Percentiles rank a stretch among this genome's conserved stretches.
Evolutionary conservation across 2,329 filamentous ascomycete species (phyloP).

Genomic region (Aspergillus piperis): DNA sequence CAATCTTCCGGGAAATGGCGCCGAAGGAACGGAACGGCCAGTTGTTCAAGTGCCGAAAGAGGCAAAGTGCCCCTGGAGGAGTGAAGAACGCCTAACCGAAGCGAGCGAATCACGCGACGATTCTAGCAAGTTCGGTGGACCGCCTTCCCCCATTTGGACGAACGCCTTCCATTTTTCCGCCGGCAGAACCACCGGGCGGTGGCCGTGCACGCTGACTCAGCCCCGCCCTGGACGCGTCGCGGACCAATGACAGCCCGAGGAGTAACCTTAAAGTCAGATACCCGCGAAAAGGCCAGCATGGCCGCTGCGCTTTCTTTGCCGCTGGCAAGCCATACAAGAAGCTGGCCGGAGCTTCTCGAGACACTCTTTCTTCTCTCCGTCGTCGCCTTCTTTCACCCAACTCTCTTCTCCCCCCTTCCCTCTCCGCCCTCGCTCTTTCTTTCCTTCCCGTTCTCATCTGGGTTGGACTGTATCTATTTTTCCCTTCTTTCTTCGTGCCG

Average conservation of each 20-base stretch:
- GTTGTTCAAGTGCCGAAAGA: conserved; percentile 2
- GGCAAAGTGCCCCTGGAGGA: neutral
- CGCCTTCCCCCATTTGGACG: conserved; percentile 9
- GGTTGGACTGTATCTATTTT: conserved; percentile 6
- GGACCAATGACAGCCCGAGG: conserved; percentile 39
- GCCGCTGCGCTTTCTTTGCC: conserved; percentile 37
- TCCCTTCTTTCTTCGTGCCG: conserved; percentile 6
- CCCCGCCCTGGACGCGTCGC: conserved; percentile 16
- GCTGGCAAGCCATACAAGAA: conserved; percentile 35
- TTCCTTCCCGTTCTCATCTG: conserved; percentile 5
- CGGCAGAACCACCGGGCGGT: conserved; percentile 29
- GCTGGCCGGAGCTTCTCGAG: conserved; percentile 20
- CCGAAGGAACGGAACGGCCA: conserved; percentile 1
- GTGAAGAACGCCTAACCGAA: conserved; percentile 11
- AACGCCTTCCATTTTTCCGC: conserved; percentile 3
- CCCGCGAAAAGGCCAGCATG: conserved; percentile 48
- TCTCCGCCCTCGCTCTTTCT: conserved; percentile 14
- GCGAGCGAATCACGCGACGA: neutral
- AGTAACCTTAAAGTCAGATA: conserved; percentile 39
- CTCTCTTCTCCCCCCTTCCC: conserved; percentile 1
- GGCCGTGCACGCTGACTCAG: conserved; percentile 31
- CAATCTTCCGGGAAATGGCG: neutral
- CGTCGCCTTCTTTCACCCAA: conserved; percentile 17
- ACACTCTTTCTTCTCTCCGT: conserved; percentile 21
- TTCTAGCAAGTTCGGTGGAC: conserved; percentile 38